Conservation (phyloP, 176 grass and related monocot genomes). For the Carex parvula region DNA sequence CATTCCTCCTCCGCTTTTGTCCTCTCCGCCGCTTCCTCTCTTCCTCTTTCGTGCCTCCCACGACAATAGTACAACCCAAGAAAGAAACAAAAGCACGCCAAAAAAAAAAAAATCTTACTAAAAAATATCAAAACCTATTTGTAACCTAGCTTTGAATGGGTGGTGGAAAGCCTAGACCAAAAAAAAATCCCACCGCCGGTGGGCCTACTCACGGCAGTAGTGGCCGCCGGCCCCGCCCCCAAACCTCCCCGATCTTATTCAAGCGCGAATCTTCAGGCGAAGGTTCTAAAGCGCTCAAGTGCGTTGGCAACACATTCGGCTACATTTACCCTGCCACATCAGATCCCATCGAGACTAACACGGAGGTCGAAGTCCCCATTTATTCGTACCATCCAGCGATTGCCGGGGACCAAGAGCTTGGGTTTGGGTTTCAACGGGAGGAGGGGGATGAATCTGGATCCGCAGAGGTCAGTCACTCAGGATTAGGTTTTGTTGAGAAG, state of each 20-base stretch:
- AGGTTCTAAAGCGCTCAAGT: not conserved
- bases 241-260: not conserved
- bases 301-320: not conserved
- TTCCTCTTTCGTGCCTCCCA: not conserved
- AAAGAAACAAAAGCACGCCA: not conserved
- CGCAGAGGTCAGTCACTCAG: constrained; percentile 23
- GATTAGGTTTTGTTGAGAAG: constrained; percentile 49
- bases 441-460: constrained; percentile 16
- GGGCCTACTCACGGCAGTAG: constrained; percentile 33
- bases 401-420: constrained; percentile 18
- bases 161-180: constrained; percentile 42
- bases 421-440: constrained; percentile 37
- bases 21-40: not conserved
- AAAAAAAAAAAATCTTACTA: not conserved
- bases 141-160: constrained; percentile 33
- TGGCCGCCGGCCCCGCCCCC: constrained; percentile 38
- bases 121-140: not conserved
- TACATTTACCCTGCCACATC: constrained; percentile 14
- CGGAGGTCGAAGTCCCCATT: constrained; percentile 20
- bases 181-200: constrained; percentile 55
- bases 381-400: constrained; percentile 48
- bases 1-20: not conserved
- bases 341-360: not conserved
- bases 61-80: not conserved
- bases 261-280: constrained; percentile 6